Evolutionary conservation across 179 eudicot genomes (phyloP).

Genomic region (Dionaea muscipula): DNA sequence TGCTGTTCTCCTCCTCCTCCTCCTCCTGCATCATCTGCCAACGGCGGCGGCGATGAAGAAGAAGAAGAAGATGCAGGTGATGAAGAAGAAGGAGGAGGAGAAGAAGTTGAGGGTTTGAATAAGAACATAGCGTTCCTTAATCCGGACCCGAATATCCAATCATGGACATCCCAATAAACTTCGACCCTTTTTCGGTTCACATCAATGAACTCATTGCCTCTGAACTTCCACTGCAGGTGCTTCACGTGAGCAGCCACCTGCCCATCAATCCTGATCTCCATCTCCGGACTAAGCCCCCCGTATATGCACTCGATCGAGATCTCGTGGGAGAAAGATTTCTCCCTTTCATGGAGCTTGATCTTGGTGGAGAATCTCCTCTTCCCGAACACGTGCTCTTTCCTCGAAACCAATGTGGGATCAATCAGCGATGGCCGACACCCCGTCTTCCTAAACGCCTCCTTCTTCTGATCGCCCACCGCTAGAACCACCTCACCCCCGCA

Average conservation of each 20-base stretch:
- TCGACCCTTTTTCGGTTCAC: slow-evolving; percentile 46
- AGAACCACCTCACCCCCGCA: slow-evolving; percentile 61
- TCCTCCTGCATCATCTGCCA: slow-evolving; percentile 1
- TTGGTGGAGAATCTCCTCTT: slow-evolving; percentile 54
- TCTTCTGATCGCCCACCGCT: slow-evolving; percentile 61
- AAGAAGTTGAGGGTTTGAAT: slow-evolving; percentile 36
- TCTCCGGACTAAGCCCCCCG: slow-evolving; percentile 43
- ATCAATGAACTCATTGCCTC: slow-evolving; percentile 57
- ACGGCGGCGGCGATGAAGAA: slow-evolving; percentile 7
- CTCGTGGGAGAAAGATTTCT: slow-evolving; percentile 58
- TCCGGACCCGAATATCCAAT: slow-evolving; percentile 86
- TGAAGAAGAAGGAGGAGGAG: slow-evolving; percentile 19
- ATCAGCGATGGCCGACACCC: slow-evolving; percentile 65
- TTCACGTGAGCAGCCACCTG: slow-evolving; percentile 51
- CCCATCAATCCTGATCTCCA: slow-evolving; percentile 82
- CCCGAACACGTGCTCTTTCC: slow-evolving; percentile 73
- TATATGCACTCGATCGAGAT: slow-evolving; percentile 59
- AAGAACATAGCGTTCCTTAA: slow-evolving; percentile 74
- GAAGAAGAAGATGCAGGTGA: slow-evolving; percentile 17
- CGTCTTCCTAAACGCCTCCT: slow-evolving; percentile 68
- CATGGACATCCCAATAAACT: slow-evolving; percentile 93
- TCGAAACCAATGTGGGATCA: slow-evolving; percentile 58
- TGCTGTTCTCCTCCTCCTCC: slow-evolving; percentile 5
- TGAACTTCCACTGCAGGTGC: slow-evolving; percentile 84
- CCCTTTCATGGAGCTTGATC: slow-evolving; percentile 60